Evolutionary conservation across 495 filamentous ascomycete genomes (phyloP).

Genomic region (Penicillium ochrochloron): DNA sequence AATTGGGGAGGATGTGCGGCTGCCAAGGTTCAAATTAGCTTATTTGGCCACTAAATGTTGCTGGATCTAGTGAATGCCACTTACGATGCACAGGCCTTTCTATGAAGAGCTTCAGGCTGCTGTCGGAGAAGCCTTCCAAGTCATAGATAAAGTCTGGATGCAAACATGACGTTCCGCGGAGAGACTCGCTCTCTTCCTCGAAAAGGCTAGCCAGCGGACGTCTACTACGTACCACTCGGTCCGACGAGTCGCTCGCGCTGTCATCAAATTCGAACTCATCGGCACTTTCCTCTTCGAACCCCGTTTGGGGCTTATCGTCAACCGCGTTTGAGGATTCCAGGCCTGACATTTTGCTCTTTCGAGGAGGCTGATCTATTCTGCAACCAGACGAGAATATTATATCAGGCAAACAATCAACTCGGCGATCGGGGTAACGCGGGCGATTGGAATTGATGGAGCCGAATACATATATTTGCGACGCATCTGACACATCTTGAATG

Average conservation of each 20-base stretch:
- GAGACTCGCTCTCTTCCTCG: conserved; percentile 26
- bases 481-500: conserved; percentile 30
- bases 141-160: conserved; percentile 8
- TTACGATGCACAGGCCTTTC: conserved; percentile 25
- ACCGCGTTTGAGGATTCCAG: not conserved
- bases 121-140: not conserved
- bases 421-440: not conserved
- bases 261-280: not conserved
- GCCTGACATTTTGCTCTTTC: not conserved
- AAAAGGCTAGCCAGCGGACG: conserved; percentile 19
- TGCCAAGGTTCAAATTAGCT: not conserved
- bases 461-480: conserved; percentile 27
- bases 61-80: not conserved
- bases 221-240: conserved; percentile 2
- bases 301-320: not conserved
- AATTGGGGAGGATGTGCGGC: conserved; percentile 26
- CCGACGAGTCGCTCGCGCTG: not conserved
- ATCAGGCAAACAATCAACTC: conserved; percentile 18
- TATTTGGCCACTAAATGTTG: not conserved
- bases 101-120: conserved; percentile 3
- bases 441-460: not conserved
- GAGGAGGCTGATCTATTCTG: conserved; percentile 19
- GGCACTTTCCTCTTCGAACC: not conserved
- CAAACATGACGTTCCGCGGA: conserved; percentile 3
- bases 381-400: conserved; percentile 41